Evolutionary conservation across 1,284 basidiomycete species (phyloP).

Genomic region (Sanghuangporus sanghuang): DNA sequence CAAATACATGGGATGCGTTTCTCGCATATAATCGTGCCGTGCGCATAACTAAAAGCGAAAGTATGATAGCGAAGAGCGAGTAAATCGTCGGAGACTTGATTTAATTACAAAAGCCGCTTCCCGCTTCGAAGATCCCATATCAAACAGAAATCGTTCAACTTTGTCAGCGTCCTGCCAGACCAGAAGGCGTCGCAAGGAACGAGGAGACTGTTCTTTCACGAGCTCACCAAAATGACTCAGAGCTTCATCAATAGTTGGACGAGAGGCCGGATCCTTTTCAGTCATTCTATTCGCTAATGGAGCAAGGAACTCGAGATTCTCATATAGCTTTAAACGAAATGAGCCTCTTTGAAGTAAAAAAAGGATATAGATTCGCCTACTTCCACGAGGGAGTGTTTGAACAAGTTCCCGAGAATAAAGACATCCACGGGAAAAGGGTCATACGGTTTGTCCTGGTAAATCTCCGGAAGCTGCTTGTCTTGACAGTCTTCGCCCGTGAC

Average conservation of each 20-base stretch:
- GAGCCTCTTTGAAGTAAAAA: background rate
- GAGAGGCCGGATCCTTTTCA: background rate
- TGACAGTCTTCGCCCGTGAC: background rate
- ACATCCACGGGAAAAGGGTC: slow-evolving; percentile 7
- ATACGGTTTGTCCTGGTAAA: background rate
- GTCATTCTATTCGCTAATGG: slow-evolving; percentile 11
- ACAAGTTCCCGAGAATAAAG: slow-evolving; percentile 3
- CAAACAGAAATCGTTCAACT: background rate
- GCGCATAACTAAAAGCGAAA: no score
- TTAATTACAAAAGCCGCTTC: background rate
- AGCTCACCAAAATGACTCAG: background rate
- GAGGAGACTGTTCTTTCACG: background rate
- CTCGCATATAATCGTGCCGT: no score
- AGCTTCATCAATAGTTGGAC: slow-evolving; percentile 2
- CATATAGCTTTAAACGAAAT: background rate
- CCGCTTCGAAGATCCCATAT: background rate
- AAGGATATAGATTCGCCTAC: background rate
- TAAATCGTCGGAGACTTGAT: background rate
- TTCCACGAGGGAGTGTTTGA: background rate
- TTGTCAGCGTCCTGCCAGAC: background rate
- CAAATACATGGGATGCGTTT: no score
- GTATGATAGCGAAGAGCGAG: no score
- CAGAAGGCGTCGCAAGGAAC: background rate
- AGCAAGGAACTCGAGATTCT: slow-evolving; percentile 1
- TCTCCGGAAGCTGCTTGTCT: slow-evolving; percentile 1